These are phyloP conservation scores for Boletales sp. DNA, from an alignment of 768 basidiomycete species.

Conservation along the genomic window DNA sequence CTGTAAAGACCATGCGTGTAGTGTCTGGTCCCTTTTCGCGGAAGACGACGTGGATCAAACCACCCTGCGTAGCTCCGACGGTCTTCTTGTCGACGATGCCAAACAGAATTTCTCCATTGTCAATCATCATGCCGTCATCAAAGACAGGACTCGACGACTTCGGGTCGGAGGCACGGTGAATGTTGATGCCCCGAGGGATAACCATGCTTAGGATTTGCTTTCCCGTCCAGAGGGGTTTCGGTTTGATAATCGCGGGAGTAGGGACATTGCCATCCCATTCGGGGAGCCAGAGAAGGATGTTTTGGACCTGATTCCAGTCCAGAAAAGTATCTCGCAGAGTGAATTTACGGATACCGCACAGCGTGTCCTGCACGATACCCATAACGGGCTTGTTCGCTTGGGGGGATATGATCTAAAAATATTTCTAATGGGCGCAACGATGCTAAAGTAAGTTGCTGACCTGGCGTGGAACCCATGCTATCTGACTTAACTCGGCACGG, in stretches of 20 bases:
- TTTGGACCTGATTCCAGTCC: slow-evolving; percentile 95
- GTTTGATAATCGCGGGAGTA: slow-evolving; percentile 91
- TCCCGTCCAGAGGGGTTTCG: slow-evolving; percentile 96
- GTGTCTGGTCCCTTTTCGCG: slow-evolving; percentile 96
- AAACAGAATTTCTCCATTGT: slow-evolving; percentile 93
- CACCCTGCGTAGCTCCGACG: slow-evolving; percentile 93
- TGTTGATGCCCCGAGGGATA: slow-evolving; percentile 95
- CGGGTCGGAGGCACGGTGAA: slow-evolving; percentile 74
- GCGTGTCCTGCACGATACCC: slow-evolving; percentile 99
- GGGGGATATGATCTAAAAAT: slow-evolving; percentile 87
- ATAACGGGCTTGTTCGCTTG: slow-evolving; percentile 99
- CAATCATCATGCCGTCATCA: slow-evolving; percentile 94
- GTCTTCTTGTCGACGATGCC: slow-evolving; percentile 98
- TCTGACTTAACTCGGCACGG: slow-evolving; percentile 94
- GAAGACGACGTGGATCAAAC: slow-evolving; percentile 94
- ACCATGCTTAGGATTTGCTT: slow-evolving; percentile 93
- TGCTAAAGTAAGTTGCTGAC: slow-evolving; percentile 36
- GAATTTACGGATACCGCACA: slow-evolving; percentile 96
- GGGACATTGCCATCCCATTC: slow-evolving; percentile 96
- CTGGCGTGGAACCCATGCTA: slow-evolving; percentile 98
- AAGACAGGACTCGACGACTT: slow-evolving; percentile 77
- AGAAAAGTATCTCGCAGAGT: slow-evolving; percentile 93
- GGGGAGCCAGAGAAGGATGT: slow-evolving; percentile 96
- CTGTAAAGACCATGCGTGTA: slow-evolving; percentile 86
- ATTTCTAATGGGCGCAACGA: not conserved